Evolutionary conservation across 192 early-diverging fungal genomes (phyloP), one percentile per base, ranked within the genome.

Genomic region (Polychytrium aggregatum): DNA sequence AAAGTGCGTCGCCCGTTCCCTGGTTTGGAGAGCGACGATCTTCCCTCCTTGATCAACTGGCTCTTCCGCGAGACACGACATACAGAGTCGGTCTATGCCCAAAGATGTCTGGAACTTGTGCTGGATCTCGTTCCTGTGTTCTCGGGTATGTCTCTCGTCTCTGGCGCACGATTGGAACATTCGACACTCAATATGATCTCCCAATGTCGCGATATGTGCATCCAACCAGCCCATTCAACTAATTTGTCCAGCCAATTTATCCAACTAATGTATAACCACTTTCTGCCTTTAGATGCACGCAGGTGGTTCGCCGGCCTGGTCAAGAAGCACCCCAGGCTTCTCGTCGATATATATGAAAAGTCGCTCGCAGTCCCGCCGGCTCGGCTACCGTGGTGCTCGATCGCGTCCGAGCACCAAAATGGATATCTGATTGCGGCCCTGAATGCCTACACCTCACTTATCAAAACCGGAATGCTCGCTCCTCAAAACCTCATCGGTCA

Each of bases 91-190:
- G 67, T 63, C 18, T 87, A 87, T 48, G 64, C 85, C 11, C 74
- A 68, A 34, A 60, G 64, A 14, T 84, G 83, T 46, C 69, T 78
- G 50, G 57, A 64, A 16, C 60, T 87, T 24, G 74, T 87, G 55
- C 58, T 64, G 52, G 61, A 74, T 31, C 71, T 84, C 49, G 74
- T 24, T 9, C 48, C 56, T 14, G n/a, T 22, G 43, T 11, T 55
- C 16, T 39, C 33, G 3, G 31, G 43, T 50, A 37, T 37, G 56
- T 37, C 6, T 24, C 14, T 17, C n/a, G n/a, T n/a, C n/a, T n/a
- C n/a, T n/a, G n/a, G n/a, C n/a, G n/a, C n/a, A n/a, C n/a, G n/a
- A n/a, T n/a, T n/a, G n/a, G n/a, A n/a, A n/a, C n/a, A n/a, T n/a
- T n/a, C n/a, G n/a, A n/a, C n/a, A n/a, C n/a, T n/a, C n/a, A n/a